Evolutionary conservation across 1,284 basidiomycete species (phyloP).

Genomic region (Naganishia liquefaciens): DNA sequence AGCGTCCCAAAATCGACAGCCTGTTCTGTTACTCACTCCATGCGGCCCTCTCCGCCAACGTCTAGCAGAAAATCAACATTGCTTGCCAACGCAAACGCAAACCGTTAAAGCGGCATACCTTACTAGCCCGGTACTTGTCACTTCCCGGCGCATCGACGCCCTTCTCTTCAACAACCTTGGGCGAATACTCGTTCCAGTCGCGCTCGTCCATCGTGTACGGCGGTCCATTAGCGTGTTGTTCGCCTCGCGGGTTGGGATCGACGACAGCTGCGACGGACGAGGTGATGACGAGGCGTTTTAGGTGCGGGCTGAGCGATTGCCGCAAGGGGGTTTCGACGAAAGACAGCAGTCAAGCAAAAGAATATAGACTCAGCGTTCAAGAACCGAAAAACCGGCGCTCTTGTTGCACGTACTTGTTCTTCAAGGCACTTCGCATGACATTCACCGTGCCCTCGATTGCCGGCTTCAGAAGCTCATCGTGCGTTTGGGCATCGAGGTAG

Average conservation of each 20-base stretch:
- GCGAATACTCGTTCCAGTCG: constrained; percentile 69
- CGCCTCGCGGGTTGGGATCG: constrained; percentile 38
- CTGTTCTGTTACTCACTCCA: no score
- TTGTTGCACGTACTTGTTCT: constrained; percentile 57
- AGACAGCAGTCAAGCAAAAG: background rate
- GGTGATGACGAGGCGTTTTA: constrained; percentile 70
- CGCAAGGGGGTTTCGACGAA: background rate
- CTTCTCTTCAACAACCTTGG: constrained; percentile 60
- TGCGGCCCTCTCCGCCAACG: constrained; percentile 63
- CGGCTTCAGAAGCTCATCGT: constrained; percentile 61
- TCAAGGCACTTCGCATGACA: constrained; percentile 61
- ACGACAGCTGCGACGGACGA: constrained; percentile 63
- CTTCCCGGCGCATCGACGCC: constrained; percentile 57
- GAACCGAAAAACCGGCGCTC: background rate
- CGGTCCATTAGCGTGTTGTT: constrained; percentile 23
- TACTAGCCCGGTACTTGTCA: constrained; percentile 61
- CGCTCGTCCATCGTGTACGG: constrained; percentile 43
- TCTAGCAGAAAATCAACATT: constrained; percentile 55
- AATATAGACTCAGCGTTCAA: background rate
- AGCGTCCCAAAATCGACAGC: constrained; percentile 11
- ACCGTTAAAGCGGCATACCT: constrained; percentile 23
- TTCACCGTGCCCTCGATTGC: constrained; percentile 66
- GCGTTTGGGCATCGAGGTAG: constrained; percentile 47
- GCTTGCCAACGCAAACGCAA: constrained; percentile 1
- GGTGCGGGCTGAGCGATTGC: constrained; percentile 46